phyloP scores from a whole-genome alignment of 192 early-diverging fungal genomes.

The Coemansia sp. region DNA sequence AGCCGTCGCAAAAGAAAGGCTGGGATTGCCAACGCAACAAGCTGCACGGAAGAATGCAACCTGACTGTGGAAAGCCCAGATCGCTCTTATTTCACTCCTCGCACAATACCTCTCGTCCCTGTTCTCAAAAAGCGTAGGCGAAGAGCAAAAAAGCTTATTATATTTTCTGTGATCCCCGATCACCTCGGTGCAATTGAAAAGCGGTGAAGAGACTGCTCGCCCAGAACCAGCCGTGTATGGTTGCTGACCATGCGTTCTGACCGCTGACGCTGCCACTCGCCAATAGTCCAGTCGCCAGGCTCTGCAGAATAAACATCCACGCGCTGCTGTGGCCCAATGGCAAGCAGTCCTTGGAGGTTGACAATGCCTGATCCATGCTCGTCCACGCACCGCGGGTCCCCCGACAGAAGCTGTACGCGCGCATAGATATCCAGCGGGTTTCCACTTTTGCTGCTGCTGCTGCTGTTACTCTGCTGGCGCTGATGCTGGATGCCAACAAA shows the following conservation, averaged over 20 bases:
- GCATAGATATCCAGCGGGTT: slow-evolving; percentile 7
- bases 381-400: not conserved
- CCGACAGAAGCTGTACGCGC: slow-evolving; percentile 17
- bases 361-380: not conserved
- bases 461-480: not conserved
- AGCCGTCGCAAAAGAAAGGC: too few species aligned
- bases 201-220: slow-evolving; percentile 29
- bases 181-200: not conserved
- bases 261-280: slow-evolving; percentile 8
- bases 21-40: too few species aligned
- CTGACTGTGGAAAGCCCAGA: too few species aligned
- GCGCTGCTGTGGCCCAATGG: not conserved
- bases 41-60: too few species aligned
- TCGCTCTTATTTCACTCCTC: not conserved
- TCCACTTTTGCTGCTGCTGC: not conserved
- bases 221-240: slow-evolving; percentile 6
- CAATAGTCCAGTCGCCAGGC: slow-evolving; percentile 39
- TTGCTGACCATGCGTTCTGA: not conserved
- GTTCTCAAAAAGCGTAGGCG: too few species aligned
- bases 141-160: too few species aligned
- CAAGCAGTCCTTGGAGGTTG: slow-evolving; percentile 3
- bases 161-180: not conserved
- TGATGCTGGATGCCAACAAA: slow-evolving; percentile 31
- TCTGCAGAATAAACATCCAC: not conserved
- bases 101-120: not conserved